Conservation (phyloP, 1,139 yeast species). For the Candida gigantensis region DNA sequence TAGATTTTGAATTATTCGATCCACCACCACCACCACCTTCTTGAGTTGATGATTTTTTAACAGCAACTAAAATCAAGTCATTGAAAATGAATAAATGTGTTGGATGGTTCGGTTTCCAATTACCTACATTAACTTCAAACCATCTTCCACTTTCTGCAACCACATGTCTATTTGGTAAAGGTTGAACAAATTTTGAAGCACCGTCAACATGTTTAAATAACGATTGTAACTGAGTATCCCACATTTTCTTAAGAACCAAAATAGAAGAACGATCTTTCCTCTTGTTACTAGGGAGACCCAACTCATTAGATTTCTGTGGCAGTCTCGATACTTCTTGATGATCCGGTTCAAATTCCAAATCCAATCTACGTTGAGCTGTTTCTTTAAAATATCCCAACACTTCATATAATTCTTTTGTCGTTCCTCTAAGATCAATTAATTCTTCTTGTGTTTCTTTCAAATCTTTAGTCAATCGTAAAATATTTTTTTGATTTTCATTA, state of each 20-base stretch:
- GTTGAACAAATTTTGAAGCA: slow-evolving; percentile 77
- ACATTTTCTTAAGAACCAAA: slow-evolving; percentile 70
- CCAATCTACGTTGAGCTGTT: slow-evolving; percentile 63
- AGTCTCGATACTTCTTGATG: slow-evolving; percentile 9
- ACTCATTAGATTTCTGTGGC: slow-evolving; percentile 5
- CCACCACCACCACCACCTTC: slow-evolving; percentile 16
- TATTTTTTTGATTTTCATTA: slow-evolving; percentile 71
- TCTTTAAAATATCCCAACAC: slow-evolving; percentile 68
- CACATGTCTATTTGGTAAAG: slow-evolving; percentile 80
- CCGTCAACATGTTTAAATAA: slow-evolving; percentile 87
- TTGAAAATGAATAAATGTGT: slow-evolving; percentile 76
- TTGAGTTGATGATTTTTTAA: slow-evolving; percentile 48
- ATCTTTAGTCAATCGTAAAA: slow-evolving; percentile 67
- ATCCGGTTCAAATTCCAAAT: slow-evolving; percentile 34
- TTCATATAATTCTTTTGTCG: slow-evolving; percentile 61
- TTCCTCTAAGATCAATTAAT: slow-evolving; percentile 58
- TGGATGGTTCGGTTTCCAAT: slow-evolving; percentile 79
- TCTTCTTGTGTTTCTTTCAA: slow-evolving; percentile 65
- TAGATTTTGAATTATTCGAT: slow-evolving; percentile 20
- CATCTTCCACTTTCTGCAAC: slow-evolving; percentile 80
- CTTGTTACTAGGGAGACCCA: slow-evolving; percentile 14
- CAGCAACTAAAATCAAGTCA: slow-evolving; percentile 76
- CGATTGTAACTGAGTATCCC: slow-evolving; percentile 74
- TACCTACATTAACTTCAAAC: slow-evolving; percentile 85
- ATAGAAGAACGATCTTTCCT: slow-evolving; percentile 67